phyloP scores from a whole-genome alignment of 352 stramenopile genomes.

The Blastocystis sp. region DNA sequence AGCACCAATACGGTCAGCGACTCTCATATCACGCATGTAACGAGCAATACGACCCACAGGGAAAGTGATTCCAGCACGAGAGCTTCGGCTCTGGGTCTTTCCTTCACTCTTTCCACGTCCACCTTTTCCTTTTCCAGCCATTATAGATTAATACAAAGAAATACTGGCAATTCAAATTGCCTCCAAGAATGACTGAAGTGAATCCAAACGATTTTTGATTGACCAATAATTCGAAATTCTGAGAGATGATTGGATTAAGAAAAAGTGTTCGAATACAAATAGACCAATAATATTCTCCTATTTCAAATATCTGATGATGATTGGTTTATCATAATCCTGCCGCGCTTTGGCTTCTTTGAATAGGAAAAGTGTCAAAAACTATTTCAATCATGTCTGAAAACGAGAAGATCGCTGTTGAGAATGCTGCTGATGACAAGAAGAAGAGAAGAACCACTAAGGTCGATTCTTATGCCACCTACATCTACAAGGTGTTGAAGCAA shows the following conservation, averaged over 20 bases:
- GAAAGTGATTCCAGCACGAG: too few species aligned
- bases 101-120: too few species aligned
- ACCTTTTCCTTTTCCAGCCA: too few species aligned
- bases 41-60: too few species aligned
- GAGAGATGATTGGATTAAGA: background rate
- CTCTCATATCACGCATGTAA: too few species aligned
- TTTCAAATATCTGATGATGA: background rate
- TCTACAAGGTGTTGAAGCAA: too few species aligned
- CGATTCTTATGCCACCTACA: too few species aligned
- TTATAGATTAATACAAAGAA: background rate
- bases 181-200: background rate
- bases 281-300: background rate
- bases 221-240: background rate
- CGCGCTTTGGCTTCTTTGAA: background rate
- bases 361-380: background rate
- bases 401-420: background rate
- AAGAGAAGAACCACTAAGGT: conserved; percentile 73
- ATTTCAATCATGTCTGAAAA: background rate
- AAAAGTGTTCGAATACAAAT: background rate
- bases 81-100: too few species aligned
- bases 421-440: conserved; percentile 66
- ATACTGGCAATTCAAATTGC: conserved; percentile 1
- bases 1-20: too few species aligned
- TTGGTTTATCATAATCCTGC: background rate
- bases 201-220: too few species aligned